phyloP scores from a whole-genome alignment of 352 stramenopile genomes.

The Pseudoperonospora humuli region DNA sequence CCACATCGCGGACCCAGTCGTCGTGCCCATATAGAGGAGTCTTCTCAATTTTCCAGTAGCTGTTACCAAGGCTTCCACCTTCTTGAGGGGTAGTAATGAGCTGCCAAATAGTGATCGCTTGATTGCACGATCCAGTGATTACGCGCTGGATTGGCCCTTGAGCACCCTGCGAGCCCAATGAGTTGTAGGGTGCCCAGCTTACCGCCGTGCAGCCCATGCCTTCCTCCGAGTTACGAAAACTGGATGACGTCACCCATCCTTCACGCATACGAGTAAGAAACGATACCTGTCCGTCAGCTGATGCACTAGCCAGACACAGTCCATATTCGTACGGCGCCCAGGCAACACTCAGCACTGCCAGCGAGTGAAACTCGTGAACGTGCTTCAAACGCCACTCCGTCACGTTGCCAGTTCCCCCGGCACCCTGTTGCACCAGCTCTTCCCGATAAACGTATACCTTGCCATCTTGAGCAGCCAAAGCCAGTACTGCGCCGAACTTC shows the following conservation, averaged over 20 bases:
- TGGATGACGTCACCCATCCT: slow-evolving; percentile 74
- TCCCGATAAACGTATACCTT: slow-evolving; percentile 84
- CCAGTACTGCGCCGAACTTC: slow-evolving; percentile 76
- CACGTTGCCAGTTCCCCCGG: slow-evolving; percentile 19
- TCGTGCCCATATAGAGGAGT: slow-evolving; percentile 50
- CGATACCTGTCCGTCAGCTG: slow-evolving; percentile 75
- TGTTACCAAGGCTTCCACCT: slow-evolving; percentile 13
- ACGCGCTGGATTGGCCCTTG: slow-evolving; percentile 65
- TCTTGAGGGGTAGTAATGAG: slow-evolving; percentile 32
- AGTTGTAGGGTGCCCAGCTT: slow-evolving; percentile 85
- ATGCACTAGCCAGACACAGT: slow-evolving; percentile 67
- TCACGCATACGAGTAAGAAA: slow-evolving; percentile 77
- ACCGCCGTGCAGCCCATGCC: slow-evolving; percentile 66
- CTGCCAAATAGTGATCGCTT: slow-evolving; percentile 55
- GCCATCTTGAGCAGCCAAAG: slow-evolving; percentile 69
- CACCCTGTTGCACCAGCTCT: slow-evolving; percentile 48
- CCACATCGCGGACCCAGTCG: slow-evolving; percentile 81
- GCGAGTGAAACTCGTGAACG: slow-evolving; percentile 60
- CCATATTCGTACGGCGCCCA: slow-evolving; percentile 86
- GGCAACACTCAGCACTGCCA: slow-evolving; percentile 72
- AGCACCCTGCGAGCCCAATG: slow-evolving; percentile 59
- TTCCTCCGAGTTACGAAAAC: slow-evolving; percentile 66
- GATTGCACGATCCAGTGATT: slow-evolving; percentile 63
- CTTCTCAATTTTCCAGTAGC: slow-evolving; percentile 33
- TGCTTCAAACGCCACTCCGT: slow-evolving; percentile 76